Conservation (phyloP, 176 grass and related monocot genomes). For the Metroxylon sagu region DNA sequence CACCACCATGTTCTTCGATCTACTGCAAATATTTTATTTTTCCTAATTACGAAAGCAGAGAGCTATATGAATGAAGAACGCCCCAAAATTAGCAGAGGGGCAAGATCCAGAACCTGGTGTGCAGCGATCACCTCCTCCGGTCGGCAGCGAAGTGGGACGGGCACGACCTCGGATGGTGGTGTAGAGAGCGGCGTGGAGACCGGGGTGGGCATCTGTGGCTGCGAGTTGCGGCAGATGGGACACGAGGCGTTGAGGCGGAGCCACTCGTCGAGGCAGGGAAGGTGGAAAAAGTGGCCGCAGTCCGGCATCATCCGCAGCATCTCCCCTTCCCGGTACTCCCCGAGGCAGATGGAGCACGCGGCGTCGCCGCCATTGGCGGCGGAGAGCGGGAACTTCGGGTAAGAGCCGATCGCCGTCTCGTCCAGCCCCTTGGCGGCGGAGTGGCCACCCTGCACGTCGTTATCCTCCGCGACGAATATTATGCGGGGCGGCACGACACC, state of each 20-base stretch:
- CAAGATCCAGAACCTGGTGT: not conserved
- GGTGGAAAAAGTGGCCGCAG: conserved; percentile 86
- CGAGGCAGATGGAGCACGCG: conserved; percentile 76
- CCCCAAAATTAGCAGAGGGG: too few species aligned
- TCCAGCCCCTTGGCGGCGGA: conserved; percentile 53
- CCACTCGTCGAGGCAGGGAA: conserved; percentile 87
- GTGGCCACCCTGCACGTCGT: conserved; percentile 12
- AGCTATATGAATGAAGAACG: too few species aligned
- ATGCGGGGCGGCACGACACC: conserved; percentile 50
- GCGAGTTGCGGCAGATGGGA: conserved; percentile 81
- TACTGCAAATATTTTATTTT: too few species aligned
- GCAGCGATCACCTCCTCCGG: conserved; percentile 49
- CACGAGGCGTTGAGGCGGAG: conserved; percentile 75
- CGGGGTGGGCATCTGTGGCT: conserved; percentile 80
- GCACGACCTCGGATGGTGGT: conserved; percentile 71
- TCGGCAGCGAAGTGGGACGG: conserved; percentile 77
- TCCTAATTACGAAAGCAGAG: too few species aligned
- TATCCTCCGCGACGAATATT: conserved; percentile 78
- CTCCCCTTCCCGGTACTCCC: conserved; percentile 86
- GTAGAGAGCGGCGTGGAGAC: conserved; percentile 57
- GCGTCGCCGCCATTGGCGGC: conserved; percentile 30
- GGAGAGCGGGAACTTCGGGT: conserved; percentile 69
- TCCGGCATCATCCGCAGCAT: conserved; percentile 90
- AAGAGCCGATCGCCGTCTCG: conserved; percentile 54
- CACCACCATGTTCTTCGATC: too few species aligned